Base-by-base conservation (phyloP, 2,329 filamentous ascomycete species). In the Fonsecaea nubica region DNA sequence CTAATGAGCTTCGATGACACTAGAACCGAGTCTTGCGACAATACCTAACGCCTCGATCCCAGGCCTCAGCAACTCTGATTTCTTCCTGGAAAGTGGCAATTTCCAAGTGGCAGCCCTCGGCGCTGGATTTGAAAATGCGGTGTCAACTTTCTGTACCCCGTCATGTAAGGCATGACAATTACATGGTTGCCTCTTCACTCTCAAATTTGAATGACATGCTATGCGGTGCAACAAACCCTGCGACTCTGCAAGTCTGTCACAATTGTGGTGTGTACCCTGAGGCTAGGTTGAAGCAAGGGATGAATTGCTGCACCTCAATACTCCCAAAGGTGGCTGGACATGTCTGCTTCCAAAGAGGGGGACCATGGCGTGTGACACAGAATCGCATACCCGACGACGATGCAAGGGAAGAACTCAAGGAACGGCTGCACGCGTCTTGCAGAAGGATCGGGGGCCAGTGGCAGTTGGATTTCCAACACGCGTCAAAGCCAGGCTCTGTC, bases 141-240 rank as follows among this genome's bases (percentile, higher is more conserved):
- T 36, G 45, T 50, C 42, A 40, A 21, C 45, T 35, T n/a, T 56
- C 32, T 62, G 63, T 63, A 35, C 38, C 61, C 55, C 58, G 36
- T 53, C 42, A 63, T 65, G 64, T 45, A 63, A 65, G 67, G 64
- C 64, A 69, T 69, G 67, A 67, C 67, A 69, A 69, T 69, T 65
- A 62, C 15, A 64, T 62, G 52, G 35, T 42, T 58, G 62, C 58
- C 56, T 53, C 13, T 50, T 9, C 25, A 40, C 48, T 57, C 56
- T 64, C 58, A 61, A 59, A 65, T 65, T 33, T 65, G 53, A 25
- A 33, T 48, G 40, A 55, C 32, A 40, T 18, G 35, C 57, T 52
- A 58, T 30, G 50, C 60, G 15, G 50, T 60, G 50, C 36, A 7
- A 59, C 56, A 42, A 21, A 21, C 32, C 18, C 15, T 38, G 62